Conservation (phyloP, 192 early-diverging fungal genomes). For the Podochytrium sp. region DNA sequence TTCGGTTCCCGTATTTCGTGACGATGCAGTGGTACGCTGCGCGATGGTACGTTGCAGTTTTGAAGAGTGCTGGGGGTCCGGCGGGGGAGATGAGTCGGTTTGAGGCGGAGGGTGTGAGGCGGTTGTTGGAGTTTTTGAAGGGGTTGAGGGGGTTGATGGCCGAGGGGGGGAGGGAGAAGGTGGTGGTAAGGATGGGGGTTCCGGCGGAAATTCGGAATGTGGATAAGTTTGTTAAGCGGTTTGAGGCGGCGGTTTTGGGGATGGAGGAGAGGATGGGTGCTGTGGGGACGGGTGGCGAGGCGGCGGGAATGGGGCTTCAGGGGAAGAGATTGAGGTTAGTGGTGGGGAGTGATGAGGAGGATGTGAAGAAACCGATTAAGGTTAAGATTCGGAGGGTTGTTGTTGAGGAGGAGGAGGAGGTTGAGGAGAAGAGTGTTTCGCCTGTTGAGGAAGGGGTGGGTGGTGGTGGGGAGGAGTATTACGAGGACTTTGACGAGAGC, state of each 20-base stretch:
- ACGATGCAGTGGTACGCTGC: constrained; percentile 85
- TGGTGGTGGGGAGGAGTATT: constrained; percentile 29
- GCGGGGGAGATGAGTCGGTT: constrained; percentile 16
- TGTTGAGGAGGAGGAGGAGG: background rate
- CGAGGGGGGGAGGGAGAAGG: constrained; percentile 28
- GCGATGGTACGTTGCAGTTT: constrained; percentile 56
- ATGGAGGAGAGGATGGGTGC: background rate
- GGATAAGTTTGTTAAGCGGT: constrained; percentile 36
- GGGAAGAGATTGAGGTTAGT: background rate
- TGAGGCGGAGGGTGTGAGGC: constrained; percentile 64
- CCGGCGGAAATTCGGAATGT: constrained; percentile 49
- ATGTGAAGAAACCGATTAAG: background rate
- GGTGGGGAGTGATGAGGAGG: background rate
- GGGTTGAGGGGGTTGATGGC: constrained; percentile 4
- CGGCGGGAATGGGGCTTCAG: background rate
- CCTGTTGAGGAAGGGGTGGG: constrained; percentile 28
- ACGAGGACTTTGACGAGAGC: background rate
- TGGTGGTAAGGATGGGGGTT: constrained; percentile 38
- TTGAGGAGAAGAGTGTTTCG: background rate
- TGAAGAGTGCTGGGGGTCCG: constrained; percentile 34
- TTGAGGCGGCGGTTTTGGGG: constrained; percentile 9
- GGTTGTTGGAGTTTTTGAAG: constrained; percentile 52
- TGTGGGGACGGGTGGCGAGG: background rate
- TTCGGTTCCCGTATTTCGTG: constrained; percentile 86
- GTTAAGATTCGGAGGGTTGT: background rate